Evolutionary conservation across 371 early-diverging fungal species (phyloP).

Genomic region (Dinochytrium kinnereticum): DNA sequence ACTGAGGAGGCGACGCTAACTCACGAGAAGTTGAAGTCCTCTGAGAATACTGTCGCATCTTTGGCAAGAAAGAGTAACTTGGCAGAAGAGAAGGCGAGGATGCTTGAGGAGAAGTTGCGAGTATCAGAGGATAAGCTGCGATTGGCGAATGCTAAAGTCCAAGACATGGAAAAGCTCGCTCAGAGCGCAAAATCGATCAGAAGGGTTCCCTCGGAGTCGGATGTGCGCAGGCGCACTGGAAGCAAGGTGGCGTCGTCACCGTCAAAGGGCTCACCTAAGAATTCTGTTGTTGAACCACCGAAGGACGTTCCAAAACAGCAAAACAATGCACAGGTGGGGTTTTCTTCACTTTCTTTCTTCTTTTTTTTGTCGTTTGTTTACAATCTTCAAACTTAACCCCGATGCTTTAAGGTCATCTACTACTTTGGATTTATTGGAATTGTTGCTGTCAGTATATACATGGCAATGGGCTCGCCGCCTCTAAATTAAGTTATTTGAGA

Average conservation of each 20-base stretch:
- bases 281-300: neutral
- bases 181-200: too few species aligned
- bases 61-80: neutral
- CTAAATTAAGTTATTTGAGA: too few species aligned
- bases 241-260: too few species aligned
- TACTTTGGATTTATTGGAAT: constrained; percentile 1
- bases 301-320: neutral
- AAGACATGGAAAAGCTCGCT: too few species aligned
- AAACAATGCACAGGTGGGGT: neutral
- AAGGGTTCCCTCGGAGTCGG: too few species aligned
- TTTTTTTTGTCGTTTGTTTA: neutral
- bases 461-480: neutral
- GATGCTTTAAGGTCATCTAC: neutral
- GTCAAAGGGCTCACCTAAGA: too few species aligned
- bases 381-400: too few species aligned
- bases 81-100: neutral
- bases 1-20: neutral
- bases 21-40: neutral
- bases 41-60: neutral
- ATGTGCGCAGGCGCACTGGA: neutral
- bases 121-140: neutral
- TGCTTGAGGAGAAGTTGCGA: neutral
- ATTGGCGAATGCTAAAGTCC: neutral
- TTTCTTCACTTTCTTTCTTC: neutral
- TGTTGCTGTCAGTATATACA: neutral